Base-by-base conservation (phyloP, 495 filamentous ascomycete genomes). In the Parathielavia hyrcaniae region DNA sequence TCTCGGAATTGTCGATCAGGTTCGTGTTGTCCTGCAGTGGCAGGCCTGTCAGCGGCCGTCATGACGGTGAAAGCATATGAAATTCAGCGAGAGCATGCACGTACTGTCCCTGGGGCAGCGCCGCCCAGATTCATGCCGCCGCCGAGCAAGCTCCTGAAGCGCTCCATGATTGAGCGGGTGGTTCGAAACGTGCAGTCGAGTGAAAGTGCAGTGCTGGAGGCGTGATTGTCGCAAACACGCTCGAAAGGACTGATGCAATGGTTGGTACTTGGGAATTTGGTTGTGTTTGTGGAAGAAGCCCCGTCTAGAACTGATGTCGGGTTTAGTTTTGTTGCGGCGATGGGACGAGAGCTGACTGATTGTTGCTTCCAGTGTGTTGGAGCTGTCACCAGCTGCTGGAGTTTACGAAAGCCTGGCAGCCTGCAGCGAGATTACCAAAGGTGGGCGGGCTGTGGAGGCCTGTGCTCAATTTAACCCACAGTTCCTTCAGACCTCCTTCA, bases 1-100 rank as follows among this genome's bases (percentile, higher is more conserved):
- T 98, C 79, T 98, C 93, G 64, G 93, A 96, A 77, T 98, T 98
- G 75, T 98, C 93, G 68, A 97, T 91, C 44, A 97, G 79, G 68
- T 84, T 88, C 16, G 84, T 78, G 61, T 88, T 91, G 64, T 97
- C 91, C 90, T 96, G 53, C 0, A 4, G 6, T 8, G 34, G 7
- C 10, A 32, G 5, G 0, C 23, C 20, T 47, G 53, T 67, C 36
- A 65, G 59, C n/a, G 46, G 38, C 26, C 2, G 26, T 30, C 26
- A 20, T 44, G 39, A 9, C 5, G 23, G 12, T 4, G 14, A 40
- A 41, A 6, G 22, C 4, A 14, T 2, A 0, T 12, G 40, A 17
- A 5, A 5, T 9, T 10, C 26, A 6, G 46, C 1, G 17, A 13
- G 10, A 1, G 26, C 12, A 38, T 20, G 26, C 13, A 30, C 87